Base-by-base conservation (phyloP, 163 green algal species). In the Scenedesmus sp. region DNA sequence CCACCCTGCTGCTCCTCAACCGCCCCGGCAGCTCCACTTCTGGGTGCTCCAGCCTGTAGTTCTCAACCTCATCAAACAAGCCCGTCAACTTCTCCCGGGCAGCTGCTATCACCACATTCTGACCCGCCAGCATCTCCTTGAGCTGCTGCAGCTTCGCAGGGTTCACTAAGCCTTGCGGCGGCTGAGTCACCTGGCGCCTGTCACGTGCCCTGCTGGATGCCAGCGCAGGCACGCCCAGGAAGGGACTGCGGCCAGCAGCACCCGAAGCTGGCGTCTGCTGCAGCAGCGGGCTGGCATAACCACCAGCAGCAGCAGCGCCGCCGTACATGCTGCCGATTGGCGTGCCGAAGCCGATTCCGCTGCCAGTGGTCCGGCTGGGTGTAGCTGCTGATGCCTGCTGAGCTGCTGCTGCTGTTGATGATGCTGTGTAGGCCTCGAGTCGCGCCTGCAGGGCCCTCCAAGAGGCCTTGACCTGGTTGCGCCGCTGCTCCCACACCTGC, bases 401-500 rank as follows among this genome's bases (percentile, higher is more conserved):
- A 26, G 46, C 44, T 85, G n/a, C 59, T 81, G 70, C 85, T 89
- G 83, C 85, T 73, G 85, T 70, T 76, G 68, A 13, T 13, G n/a
- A 44, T 56, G 70, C 4, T 51, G 70, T 46, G 51, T 85, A 76
- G 13, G n/a, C 37, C 0, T 85, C 85, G 20, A 90, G 56, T 4
- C 85, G 42, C 3, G 51, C 16, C 10, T 53, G 44, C 72, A 90
- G 33, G 15, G 70, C 70, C 22, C 72, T 56, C 85, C 85, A 90
- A 3, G 70, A 76, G n/a, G 43, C n/a, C 49, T 78, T 73, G 2
- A 85, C 46, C 72, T 90, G 70, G 35, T 90, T 33, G 1, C 30
- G 30, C n/a, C 46, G 85, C 70, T 90, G 70, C 85, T 90, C 85
- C 85, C 85, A 90, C 33, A 85, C 85, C 85, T 90, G 59, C 59